These are phyloP conservation scores for Globisporangium okanoganense DNA, from an alignment of 352 stramenopile species.

Conservation along the genomic window DNA sequence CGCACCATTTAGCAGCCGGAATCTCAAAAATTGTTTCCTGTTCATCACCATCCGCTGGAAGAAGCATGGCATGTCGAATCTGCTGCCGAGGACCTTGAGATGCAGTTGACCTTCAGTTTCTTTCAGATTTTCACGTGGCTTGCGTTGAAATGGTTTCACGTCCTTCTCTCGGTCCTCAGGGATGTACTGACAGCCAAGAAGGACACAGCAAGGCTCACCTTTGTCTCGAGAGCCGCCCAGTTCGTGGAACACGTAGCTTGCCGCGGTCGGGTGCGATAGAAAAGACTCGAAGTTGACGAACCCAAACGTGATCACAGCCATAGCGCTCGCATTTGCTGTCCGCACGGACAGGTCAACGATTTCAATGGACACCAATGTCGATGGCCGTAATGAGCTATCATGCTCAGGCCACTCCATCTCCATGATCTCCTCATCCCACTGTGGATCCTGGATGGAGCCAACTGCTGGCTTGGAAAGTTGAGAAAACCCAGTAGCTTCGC, in stretches of 20 bases:
- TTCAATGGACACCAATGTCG: conserved; percentile 23
- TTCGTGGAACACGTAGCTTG: conserved; percentile 24
- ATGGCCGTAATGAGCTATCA: background rate
- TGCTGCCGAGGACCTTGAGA: conserved; percentile 22
- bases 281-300: conserved; percentile 32
- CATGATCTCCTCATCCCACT: conserved; percentile 23
- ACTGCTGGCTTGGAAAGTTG: conserved; percentile 29
- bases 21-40: conserved; percentile 4
- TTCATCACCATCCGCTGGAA: conserved; percentile 21
- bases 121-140: conserved; percentile 3
- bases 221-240: conserved; percentile 13
- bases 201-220: conserved; percentile 17
- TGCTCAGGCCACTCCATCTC: conserved; percentile 24
- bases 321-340: conserved; percentile 27
- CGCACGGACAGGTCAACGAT: conserved; percentile 39
- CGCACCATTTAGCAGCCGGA: conserved; percentile 14
- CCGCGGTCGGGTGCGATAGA: conserved; percentile 26
- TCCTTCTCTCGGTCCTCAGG: conserved; percentile 19
- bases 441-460: conserved; percentile 26
- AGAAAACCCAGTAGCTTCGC: conserved; percentile 5
- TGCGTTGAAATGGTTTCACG: conserved; percentile 2
- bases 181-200: conserved; percentile 46
- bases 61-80: conserved; percentile 19
- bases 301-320: conserved; percentile 34
- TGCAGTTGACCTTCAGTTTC: conserved; percentile 24